Base-by-base conservation (phyloP, 805 yeast genomes). In the Candida sithepensis region DNA sequence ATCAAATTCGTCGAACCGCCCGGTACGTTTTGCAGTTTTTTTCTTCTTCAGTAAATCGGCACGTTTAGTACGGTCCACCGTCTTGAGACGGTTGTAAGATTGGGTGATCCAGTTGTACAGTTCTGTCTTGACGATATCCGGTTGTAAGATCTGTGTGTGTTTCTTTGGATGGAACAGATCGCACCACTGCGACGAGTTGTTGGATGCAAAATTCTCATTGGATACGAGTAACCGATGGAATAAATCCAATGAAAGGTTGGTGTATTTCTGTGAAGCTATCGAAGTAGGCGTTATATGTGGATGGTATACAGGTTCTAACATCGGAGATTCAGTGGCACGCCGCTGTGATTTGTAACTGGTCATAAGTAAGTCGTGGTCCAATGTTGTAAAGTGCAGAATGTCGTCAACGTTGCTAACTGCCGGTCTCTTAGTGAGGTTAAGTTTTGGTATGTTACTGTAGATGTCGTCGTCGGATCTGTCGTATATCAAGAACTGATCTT, bases 121-220 rank as follows among this genome's bases (percentile, higher is more conserved):
- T 1, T 54, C 57, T 1, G 26, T 39, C 16, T 62, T 59, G 18
- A 62, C 56, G 1, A 51, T 42, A 1, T 47, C 37, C 7, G 68
- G 52, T 40, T 75, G 65, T 30, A 77, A 52, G 36, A 75, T 63
- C 7, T 72, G 68, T 1, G 55, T 50, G 22, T 67, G 59, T 1
- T 52, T 39, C 2, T 49, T 50, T 2, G 83, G 82, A 45, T 63
- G 65, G 53, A 75, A 77, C n/a, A 64, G 55, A 52, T 73, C 75
- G 48, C 71, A 65, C 79, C 78, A 75, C 41, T 58, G 67, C 6
- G 54, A 44, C 7, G 45, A 43, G 3, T 39, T 41, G 41, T 59
- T 26, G 10, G 32, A 30, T 30, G 5, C 4, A 14, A 30, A 30
- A 30, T 30, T 6, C 14, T 6, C 34, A 30, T 9, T 12, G 13